A percentile compares a stretch with the other conserved stretches of the same genome.
These are phyloP conservation scores for Gentiana dahurica DNA, from an alignment of 257 asterid genomes.

Conservation along the genomic window DNA sequence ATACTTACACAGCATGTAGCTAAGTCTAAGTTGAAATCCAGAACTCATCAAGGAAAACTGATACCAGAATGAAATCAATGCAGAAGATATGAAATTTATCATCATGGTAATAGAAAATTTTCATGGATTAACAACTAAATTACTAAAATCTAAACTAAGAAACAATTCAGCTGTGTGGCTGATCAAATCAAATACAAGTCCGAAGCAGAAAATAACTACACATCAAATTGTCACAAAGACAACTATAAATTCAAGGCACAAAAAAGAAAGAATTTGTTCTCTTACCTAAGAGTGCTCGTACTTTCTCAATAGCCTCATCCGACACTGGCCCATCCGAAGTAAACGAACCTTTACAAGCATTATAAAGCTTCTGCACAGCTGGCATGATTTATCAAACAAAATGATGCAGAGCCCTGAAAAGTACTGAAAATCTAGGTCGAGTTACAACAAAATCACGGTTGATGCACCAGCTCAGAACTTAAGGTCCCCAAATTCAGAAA, in stretches of 20 bases:
- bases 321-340: slow-evolving; percentile 88
- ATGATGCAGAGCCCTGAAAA: slow-evolving; percentile 16
- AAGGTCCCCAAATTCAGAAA: slow-evolving; percentile 23
- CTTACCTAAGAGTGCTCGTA: slow-evolving; percentile 80
- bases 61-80: too few species aligned
- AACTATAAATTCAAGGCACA: neutral
- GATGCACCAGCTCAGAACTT: slow-evolving; percentile 7
- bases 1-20: too few species aligned
- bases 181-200: neutral
- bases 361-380: slow-evolving; percentile 94
- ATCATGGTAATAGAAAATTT: too few species aligned
- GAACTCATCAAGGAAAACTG: too few species aligned
- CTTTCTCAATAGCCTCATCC: slow-evolving; percentile 83
- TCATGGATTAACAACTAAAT: neutral
- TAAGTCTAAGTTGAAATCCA: too few species aligned
- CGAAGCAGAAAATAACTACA: neutral
- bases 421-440: slow-evolving; percentile 7
- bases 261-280: slow-evolving; percentile 1
- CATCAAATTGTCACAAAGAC: neutral
- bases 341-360: slow-evolving; percentile 83
- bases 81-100: too few species aligned
- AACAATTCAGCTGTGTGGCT: slow-evolving; percentile 7
- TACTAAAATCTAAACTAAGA: neutral
- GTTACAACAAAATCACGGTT: neutral
- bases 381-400: slow-evolving; percentile 66